Evolutionary conservation across 306 rosid genomes (phyloP).

Genomic region (Prunus salicina): DNA sequence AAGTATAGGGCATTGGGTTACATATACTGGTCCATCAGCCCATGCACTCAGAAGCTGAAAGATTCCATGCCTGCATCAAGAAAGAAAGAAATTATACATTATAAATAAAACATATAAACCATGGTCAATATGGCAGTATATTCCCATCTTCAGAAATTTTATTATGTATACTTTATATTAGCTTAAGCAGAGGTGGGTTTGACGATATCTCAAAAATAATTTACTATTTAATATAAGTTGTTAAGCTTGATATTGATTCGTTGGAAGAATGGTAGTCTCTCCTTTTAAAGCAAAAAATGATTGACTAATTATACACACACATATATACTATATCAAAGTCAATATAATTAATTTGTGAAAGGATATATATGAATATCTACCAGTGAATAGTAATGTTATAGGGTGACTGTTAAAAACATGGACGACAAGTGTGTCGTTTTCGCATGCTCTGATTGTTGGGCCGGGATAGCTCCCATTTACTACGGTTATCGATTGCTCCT

Average conservation of each 20-base stretch:
- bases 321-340: too few relatives aligned
- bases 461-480: constrained; percentile 56
- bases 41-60: constrained; percentile 48
- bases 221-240: too few relatives aligned
- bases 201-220: too few relatives aligned
- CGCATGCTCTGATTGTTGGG: constrained; percentile 35
- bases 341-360: too few relatives aligned
- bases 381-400: constrained; percentile 56
- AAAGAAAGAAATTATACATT: background rate
- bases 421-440: constrained; percentile 51
- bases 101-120: background rate
- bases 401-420: constrained; percentile 50
- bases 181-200: too few relatives aligned
- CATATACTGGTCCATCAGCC: constrained; percentile 73
- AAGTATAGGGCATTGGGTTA: constrained; percentile 69
- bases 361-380: constrained; percentile 13
- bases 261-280: background rate
- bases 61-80: constrained; percentile 60
- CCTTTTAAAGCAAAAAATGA: background rate
- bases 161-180: too few relatives aligned
- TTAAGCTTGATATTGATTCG: background rate
- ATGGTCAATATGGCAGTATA: too few relatives aligned
- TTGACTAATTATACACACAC: background rate
- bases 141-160: too few relatives aligned
- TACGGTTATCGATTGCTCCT: constrained; percentile 37